Percentiles rank a stretch among this genome's conserved stretches.
phyloP scores from a whole-genome alignment of 441 rosid species.

The Macaranga tanarius region DNA sequence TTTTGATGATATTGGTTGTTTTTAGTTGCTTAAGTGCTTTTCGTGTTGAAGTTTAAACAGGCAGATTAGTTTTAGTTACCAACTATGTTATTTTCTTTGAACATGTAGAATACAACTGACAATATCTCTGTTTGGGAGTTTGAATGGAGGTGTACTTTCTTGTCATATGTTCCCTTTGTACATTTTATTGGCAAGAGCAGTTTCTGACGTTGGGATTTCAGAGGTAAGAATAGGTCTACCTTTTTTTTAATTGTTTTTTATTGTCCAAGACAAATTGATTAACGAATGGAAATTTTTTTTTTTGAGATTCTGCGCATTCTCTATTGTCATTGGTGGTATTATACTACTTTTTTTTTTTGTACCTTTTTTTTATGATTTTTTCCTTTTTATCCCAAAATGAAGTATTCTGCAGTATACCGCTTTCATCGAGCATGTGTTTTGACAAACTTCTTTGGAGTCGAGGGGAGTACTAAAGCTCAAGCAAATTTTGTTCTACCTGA shows the following conservation, averaged over 20 bases:
- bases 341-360: background rate
- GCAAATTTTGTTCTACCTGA: constrained; percentile 86
- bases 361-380: constrained; percentile 26
- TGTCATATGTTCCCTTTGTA: constrained; percentile 67
- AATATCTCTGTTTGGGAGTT: constrained; percentile 49
- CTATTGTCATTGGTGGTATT: constrained; percentile 20
- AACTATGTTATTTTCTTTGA: constrained; percentile 26
- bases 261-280: constrained; percentile 12
- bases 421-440: constrained; percentile 77
- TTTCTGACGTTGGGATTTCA: constrained; percentile 47
- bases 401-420: constrained; percentile 90
- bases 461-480: constrained; percentile 62
- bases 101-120: constrained; percentile 71
- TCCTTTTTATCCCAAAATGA: constrained; percentile 41
- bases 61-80: constrained; percentile 20
- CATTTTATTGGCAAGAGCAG: constrained; percentile 75
- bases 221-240: constrained; percentile 51
- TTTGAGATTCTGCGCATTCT: background rate
- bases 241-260: background rate
- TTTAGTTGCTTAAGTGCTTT: constrained; percentile 16
- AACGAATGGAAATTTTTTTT: background rate
- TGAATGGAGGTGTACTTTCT: constrained; percentile 51
- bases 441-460: constrained; percentile 66
- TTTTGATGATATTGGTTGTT: constrained; percentile 1
- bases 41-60: constrained; percentile 8